These are phyloP conservation scores for Lobosporangium transversale DNA, from an alignment of 192 early-diverging fungal genomes.

Conservation along the genomic window DNA sequence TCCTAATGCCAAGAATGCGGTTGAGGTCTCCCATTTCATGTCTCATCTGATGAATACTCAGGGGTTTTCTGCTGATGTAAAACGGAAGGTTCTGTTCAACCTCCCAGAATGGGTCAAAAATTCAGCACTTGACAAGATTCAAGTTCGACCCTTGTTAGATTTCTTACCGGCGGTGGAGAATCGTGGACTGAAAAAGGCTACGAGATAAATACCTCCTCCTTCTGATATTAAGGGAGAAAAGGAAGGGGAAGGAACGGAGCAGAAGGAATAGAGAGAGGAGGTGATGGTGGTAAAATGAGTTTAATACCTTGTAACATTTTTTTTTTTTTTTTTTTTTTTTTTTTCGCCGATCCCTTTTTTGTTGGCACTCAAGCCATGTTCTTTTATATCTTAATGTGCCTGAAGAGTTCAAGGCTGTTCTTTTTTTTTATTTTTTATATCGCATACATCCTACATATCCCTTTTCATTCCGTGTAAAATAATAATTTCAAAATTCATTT, in stretches of 20 bases:
- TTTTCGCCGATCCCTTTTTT: too few relatives aligned
- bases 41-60: constrained; percentile 40
- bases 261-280: too few relatives aligned
- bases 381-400: too few relatives aligned
- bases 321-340: constrained; percentile 1
- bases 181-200: constrained; percentile 11
- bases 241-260: too few relatives aligned
- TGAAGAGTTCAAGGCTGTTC: too few relatives aligned
- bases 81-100: constrained; percentile 35
- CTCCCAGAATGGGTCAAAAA: constrained; percentile 21
- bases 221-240: too few relatives aligned
- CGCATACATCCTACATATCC: too few relatives aligned
- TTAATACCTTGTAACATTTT: constrained; percentile 1
- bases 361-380: too few relatives aligned
- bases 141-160: constrained; percentile 29
- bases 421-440: background rate
- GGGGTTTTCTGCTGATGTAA: constrained; percentile 27
- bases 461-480: too few relatives aligned
- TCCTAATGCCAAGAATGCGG: constrained; percentile 21
- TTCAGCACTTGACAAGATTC: constrained; percentile 19
- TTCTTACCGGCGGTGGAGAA: constrained; percentile 31
- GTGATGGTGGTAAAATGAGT: too few relatives aligned
- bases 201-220: too few relatives aligned
- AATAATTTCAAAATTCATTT: too few relatives aligned
- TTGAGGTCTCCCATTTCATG: constrained; percentile 14